A percentile compares a stretch with the other conserved stretches of the same genome.
Evolutionary conservation across 306 rosid species (phyloP).

Genomic region (Glycyrrhiza uralensis): DNA sequence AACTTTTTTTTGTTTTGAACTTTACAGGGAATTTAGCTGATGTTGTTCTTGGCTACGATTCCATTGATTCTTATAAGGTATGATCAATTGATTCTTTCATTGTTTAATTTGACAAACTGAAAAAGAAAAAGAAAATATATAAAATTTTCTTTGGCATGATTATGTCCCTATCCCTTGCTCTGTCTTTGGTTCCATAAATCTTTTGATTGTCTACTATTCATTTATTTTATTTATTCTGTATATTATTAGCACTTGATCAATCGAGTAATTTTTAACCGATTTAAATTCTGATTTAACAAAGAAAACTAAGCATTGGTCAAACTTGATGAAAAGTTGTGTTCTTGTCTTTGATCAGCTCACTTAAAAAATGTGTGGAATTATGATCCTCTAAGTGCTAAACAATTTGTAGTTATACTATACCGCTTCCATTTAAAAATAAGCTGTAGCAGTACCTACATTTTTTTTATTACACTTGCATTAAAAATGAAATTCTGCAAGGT

Average conservation of each 20-base stretch:
- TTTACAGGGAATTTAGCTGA: slow-evolving; percentile 32
- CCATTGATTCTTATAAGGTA: slow-evolving; percentile 26
- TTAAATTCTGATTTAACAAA: too few relatives aligned
- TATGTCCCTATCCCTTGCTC: too few relatives aligned
- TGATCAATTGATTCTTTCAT: neutral
- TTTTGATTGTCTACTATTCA: too few relatives aligned
- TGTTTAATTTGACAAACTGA: neutral
- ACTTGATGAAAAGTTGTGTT: neutral
- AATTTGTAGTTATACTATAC: neutral
- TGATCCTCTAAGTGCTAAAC: neutral
- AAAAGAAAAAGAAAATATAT: neutral
- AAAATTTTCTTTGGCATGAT: neutral
- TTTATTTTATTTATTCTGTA: too few relatives aligned
- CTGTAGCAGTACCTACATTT: neutral
- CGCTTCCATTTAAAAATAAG: neutral
- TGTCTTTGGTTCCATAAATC: neutral
- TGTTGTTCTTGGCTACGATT: slow-evolving; percentile 41
- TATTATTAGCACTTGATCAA: too few relatives aligned
- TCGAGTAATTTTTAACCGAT: too few relatives aligned
- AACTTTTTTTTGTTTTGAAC: neutral
- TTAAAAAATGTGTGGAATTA: neutral
- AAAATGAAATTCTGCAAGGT: neutral
- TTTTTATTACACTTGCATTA: neutral
- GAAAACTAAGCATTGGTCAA: too few relatives aligned
- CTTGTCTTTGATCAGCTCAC: neutral